Evolutionary conservation across 805 yeast genomes (phyloP).

Genomic region (Clavispora asparagi): DNA sequence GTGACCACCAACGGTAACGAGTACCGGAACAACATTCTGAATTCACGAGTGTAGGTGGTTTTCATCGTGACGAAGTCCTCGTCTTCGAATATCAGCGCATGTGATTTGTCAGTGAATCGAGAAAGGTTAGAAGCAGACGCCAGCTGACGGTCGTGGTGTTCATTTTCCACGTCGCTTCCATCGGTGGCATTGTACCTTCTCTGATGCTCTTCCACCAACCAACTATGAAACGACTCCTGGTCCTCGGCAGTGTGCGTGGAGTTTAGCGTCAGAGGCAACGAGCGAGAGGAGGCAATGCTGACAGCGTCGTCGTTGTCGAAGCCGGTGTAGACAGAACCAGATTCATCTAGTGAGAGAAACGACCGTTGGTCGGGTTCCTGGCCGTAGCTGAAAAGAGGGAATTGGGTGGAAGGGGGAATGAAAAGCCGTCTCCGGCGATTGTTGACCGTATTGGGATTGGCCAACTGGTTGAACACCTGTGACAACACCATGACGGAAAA

Average conservation of each 20-base stretch:
- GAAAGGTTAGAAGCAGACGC: neutral
- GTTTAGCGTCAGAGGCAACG: constrained; percentile 36
- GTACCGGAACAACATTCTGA: constrained; percentile 24
- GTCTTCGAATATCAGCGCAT: constrained; percentile 8
- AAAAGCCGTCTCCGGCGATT: constrained; percentile 36
- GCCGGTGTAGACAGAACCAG: constrained; percentile 24
- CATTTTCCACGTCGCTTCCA: constrained; percentile 9
- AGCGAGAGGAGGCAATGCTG: constrained; percentile 36
- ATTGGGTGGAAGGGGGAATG: constrained; percentile 41
- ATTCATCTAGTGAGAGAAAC: constrained; percentile 35
- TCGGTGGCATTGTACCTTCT: constrained; percentile 26
- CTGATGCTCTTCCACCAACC: constrained; percentile 41
- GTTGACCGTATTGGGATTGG: constrained; percentile 31
- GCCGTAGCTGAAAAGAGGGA: constrained; percentile 39
- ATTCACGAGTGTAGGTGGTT: constrained; percentile 25
- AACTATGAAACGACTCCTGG: constrained; percentile 37
- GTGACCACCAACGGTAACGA: constrained; percentile 38
- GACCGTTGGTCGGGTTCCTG: constrained; percentile 41
- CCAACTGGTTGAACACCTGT: constrained; percentile 33
- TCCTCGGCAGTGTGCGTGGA: constrained; percentile 33
- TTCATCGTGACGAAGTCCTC: constrained; percentile 31
- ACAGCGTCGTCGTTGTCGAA: constrained; percentile 31
- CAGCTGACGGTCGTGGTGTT: constrained; percentile 1
- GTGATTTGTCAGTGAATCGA: constrained; percentile 4
- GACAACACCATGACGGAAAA: constrained; percentile 33